These are phyloP conservation scores for Clonostachys sp. DNA, from an alignment of 2,329 filamentous ascomycete species.

Conservation along the genomic window DNA sequence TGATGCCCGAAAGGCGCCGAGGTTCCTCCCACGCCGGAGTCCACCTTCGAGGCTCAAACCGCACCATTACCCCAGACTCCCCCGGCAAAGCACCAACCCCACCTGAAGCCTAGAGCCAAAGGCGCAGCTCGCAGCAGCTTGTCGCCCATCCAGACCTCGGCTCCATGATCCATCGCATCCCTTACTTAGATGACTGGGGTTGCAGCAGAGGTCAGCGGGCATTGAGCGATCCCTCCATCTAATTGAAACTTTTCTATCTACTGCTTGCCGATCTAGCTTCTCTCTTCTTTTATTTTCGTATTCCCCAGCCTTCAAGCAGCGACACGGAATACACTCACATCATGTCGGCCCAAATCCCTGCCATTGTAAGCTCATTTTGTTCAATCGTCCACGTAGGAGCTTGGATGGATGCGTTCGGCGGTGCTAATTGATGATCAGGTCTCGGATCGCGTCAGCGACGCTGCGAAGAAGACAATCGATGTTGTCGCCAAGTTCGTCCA, in stretches of 20 bases:
- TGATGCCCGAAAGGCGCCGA: no score
- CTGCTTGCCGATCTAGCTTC: background rate
- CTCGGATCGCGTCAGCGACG: slow-evolving; percentile 67
- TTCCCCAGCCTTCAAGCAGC: background rate
- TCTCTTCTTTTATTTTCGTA: background rate
- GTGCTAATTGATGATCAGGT: slow-evolving; percentile 23
- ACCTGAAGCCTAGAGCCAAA: background rate
- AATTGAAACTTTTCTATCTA: background rate
- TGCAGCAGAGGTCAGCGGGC: no score
- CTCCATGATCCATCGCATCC: background rate
- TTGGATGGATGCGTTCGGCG: no score
- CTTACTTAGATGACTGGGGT: background rate
- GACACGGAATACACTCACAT: slow-evolving; percentile 4
- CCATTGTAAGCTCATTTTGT: slow-evolving; percentile 28
- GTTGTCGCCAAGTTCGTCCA: slow-evolving; percentile 93
- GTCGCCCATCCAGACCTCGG: background rate
- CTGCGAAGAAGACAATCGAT: slow-evolving; percentile 79
- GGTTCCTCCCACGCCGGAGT: no score
- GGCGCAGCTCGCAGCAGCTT: background rate
- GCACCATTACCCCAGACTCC: no score
- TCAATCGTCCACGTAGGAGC: background rate
- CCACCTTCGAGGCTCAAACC: no score
- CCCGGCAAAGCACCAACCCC: background rate
- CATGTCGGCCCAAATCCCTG: slow-evolving; percentile 41
- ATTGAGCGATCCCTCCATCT: background rate